Conservation (phyloP, 768 basidiomycete genomes). For the Naganishia antarctica region DNA sequence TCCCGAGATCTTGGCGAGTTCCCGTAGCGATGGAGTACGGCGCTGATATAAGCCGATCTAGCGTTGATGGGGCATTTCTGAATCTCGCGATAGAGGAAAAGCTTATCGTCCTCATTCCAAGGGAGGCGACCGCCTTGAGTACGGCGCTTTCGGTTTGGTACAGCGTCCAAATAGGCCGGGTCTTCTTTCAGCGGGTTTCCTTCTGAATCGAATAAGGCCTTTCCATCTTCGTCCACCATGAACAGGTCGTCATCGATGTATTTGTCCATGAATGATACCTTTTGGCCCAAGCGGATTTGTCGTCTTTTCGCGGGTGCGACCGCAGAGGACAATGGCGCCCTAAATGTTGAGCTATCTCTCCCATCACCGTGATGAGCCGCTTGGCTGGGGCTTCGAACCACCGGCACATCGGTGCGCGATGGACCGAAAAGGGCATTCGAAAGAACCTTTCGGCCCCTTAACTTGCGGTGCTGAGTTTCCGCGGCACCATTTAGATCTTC, state of each 20-base stretch:
- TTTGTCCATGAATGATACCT: not conserved
- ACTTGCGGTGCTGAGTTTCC: not conserved
- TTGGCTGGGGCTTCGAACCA: not conserved
- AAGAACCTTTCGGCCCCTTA: not conserved
- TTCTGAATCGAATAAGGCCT: conserved; percentile 4
- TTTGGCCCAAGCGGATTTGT: not conserved
- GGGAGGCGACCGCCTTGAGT: not conserved
- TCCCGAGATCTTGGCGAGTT: no score
- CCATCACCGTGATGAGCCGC: no score
- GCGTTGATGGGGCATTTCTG: conserved; percentile 24
- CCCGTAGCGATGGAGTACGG: not conserved
- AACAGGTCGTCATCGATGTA: conserved; percentile 20
- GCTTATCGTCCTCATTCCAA: conserved; percentile 14
- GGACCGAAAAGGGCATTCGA: not conserved
- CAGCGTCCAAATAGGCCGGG: not conserved
- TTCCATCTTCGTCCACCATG: conserved; percentile 23
- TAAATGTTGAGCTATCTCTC: not conserved
- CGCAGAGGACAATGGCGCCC: not conserved
- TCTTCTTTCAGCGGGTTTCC: conserved; percentile 12
- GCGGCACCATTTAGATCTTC: not conserved
- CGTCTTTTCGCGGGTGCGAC: not conserved
- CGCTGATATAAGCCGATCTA: conserved; percentile 9
- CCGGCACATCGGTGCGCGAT: conserved; percentile 5
- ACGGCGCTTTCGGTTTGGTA: not conserved
- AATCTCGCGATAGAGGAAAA: conserved; percentile 27